Evolutionary conservation across 768 basidiomycete species (phyloP).

Genomic region (Xerocomus spinulosus): DNA sequence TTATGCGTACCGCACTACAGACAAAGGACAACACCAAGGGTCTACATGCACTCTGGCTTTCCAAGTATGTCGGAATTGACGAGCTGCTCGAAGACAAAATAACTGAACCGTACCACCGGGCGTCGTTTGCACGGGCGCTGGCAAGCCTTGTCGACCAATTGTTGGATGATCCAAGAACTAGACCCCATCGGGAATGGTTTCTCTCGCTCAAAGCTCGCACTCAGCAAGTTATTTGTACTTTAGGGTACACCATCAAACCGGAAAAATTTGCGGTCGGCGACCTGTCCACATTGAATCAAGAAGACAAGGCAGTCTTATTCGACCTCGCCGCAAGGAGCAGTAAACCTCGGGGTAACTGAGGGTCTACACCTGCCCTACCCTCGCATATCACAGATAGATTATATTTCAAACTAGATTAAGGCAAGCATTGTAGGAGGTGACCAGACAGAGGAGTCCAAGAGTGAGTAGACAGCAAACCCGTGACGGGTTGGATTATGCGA

Average conservation of each 20-base stretch:
- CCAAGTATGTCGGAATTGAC: conserved; percentile 43
- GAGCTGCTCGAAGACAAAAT: conserved; percentile 27
- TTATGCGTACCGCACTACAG: conserved; percentile 56
- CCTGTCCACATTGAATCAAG: conserved; percentile 17
- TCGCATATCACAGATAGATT: background rate
- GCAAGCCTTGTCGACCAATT: conserved; percentile 38
- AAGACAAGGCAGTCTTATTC: conserved; percentile 28
- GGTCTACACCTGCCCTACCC: background rate
- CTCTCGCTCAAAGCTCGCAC: conserved; percentile 18
- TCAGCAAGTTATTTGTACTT: conserved; percentile 10
- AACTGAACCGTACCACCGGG: conserved; percentile 35
- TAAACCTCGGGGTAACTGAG: conserved; percentile 23
- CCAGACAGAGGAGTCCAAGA: conserved; percentile 8
- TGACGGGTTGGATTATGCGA: conserved; percentile 29
- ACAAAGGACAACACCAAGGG: conserved; percentile 47
- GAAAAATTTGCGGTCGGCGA: conserved; percentile 27
- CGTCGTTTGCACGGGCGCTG: conserved; percentile 47
- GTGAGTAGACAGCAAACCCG: background rate
- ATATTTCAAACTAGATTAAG: conserved; percentile 10
- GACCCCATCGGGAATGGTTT: conserved; percentile 16
- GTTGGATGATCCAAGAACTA: conserved; percentile 16
- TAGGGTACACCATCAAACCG: conserved; percentile 10
- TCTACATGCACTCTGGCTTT: conserved; percentile 59
- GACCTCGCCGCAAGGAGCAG: conserved; percentile 27
- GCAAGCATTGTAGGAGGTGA: background rate